phyloP scores from a whole-genome alignment of 805 yeast species.

The Myxozyma lipomycoides region DNA sequence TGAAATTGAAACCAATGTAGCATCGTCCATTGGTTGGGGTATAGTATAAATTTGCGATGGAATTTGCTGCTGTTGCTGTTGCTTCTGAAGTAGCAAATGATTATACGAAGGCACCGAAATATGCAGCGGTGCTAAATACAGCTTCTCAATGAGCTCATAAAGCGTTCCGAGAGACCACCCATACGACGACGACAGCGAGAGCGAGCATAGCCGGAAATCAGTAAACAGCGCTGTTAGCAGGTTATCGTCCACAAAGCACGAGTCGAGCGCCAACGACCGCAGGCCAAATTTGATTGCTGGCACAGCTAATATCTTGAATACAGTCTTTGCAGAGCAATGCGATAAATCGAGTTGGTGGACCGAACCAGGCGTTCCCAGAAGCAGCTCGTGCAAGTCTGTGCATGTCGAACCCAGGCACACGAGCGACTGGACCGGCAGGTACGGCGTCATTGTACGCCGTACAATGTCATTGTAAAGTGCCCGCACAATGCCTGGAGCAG shows the following conservation, averaged over 20 bases:
- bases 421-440: conserved; percentile 10
- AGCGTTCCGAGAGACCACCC: conserved; percentile 23
- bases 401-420: conserved; percentile 12
- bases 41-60: not conserved
- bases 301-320: conserved; percentile 43
- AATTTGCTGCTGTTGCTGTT: not conserved
- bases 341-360: conserved; percentile 22
- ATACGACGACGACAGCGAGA: conserved; percentile 15
- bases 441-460: conserved; percentile 22
- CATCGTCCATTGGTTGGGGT: not conserved
- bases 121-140: conserved; percentile 11
- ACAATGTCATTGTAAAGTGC: conserved; percentile 17
- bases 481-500: too few relatives aligned
- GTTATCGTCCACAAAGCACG: conserved; percentile 22
- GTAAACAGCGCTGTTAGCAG: conserved; percentile 18
- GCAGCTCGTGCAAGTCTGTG: not conserved
- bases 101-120: not conserved
- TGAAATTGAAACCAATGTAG: not conserved
- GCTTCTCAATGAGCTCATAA: conserved; percentile 13
- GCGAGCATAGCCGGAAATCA: conserved; percentile 15
- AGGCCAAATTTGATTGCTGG: conserved; percentile 54
- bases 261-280: conserved; percentile 45
- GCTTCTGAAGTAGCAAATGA: not conserved
- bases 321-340: conserved; percentile 5
- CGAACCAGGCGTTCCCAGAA: conserved; percentile 13